A percentile compares a stretch with the other conserved stretches of the same genome.
Evolutionary conservation across 148 eudicot species (phyloP).

Genomic region (Vaccinium myrtillus): DNA sequence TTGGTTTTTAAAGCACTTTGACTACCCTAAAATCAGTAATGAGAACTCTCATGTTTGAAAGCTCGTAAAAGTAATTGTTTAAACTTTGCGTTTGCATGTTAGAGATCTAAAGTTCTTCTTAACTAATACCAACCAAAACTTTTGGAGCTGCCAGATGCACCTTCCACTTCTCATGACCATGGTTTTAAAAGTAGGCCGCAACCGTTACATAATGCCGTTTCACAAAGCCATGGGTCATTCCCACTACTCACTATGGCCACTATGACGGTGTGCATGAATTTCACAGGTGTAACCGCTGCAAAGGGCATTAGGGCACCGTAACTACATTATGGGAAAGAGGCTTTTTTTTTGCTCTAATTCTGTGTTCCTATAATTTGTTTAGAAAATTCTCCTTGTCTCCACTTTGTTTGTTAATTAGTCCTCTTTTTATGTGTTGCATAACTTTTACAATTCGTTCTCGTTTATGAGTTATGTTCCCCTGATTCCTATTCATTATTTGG

Average conservation of each 20-base stretch:
- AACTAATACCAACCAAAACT: background rate
- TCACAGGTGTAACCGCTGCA: background rate
- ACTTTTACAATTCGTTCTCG: background rate
- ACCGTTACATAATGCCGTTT: background rate
- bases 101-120: background rate
- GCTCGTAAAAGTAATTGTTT: background rate
- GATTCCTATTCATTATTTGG: slow-evolving; percentile 21
- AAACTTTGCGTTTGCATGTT: background rate
- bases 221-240: background rate
- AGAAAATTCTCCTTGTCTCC: background rate
- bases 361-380: background rate
- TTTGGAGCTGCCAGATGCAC: background rate
- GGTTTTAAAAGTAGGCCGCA: background rate
- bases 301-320: background rate
- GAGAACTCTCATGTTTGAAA: background rate
- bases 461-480: slow-evolving; percentile 6
- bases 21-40: background rate
- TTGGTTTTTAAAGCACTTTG: background rate
- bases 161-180: background rate
- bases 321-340: background rate
- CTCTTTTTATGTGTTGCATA: background rate
- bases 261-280: background rate
- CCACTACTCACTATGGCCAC: background rate
- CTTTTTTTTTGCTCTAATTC: background rate
- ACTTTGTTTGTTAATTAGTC: background rate